Conservation (phyloP, 306 rosid genomes). For the Fragaria nilgerrensis region DNA sequence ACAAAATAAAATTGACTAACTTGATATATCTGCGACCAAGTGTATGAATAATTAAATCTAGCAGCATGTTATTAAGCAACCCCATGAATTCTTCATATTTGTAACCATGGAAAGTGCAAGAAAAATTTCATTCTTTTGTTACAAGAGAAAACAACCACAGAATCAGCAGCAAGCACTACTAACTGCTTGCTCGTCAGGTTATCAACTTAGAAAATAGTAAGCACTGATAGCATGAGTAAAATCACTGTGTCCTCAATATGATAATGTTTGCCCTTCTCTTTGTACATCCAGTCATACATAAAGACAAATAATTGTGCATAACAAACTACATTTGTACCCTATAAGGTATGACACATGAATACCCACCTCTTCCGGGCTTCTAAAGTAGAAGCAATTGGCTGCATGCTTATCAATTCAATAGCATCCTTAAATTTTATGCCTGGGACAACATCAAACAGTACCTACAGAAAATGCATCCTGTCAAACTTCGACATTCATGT, state of each 20-base stretch:
- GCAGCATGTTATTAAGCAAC: not conserved
- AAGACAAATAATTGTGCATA: conserved; percentile 8
- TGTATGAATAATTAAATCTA: not conserved
- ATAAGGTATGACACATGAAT: conserved; percentile 16
- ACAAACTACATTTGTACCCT: not conserved
- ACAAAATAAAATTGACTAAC: not conserved
- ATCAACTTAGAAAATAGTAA: not conserved
- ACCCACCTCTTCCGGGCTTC: conserved; percentile 79
- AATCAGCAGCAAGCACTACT: conserved; percentile 3
- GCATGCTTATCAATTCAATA: conserved; percentile 78
- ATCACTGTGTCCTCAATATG: not conserved
- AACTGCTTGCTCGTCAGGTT: not conserved
- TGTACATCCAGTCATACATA: not conserved
- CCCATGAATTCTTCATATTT: not conserved
- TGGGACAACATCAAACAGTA: conserved; percentile 96
- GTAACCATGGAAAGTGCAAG: not conserved
- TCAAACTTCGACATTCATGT: conserved; percentile 24
- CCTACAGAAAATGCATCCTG: conserved; percentile 56
- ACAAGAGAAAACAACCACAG: not conserved
- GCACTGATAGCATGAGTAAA: not conserved
- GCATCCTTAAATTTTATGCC: conserved; percentile 90
- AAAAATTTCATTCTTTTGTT: not conserved
- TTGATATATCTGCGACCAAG: not conserved
- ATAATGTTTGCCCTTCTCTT: not conserved
- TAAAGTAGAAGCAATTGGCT: conserved; percentile 74